Conservation (phyloP, 441 rosid genomes). For the Monsonia emarginata region DNA sequence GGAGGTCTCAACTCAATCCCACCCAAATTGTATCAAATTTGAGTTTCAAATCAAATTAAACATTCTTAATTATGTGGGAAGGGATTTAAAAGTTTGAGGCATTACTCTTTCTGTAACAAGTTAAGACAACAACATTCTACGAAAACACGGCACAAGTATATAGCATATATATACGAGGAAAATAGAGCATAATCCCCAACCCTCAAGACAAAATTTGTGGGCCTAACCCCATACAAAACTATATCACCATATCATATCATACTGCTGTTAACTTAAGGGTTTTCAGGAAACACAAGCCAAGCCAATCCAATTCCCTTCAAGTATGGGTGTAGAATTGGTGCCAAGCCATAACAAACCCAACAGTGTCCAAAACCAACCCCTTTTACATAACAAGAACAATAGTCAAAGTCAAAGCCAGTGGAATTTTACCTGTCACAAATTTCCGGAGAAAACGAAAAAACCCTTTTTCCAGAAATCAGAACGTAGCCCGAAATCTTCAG, state of each 20-base stretch:
- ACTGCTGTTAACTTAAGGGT: background rate
- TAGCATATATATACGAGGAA: background rate
- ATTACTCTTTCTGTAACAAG: slow-evolving; percentile 86
- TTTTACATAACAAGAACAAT: too few relatives aligned
- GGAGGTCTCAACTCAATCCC: too few relatives aligned
- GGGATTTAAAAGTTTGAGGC: slow-evolving; percentile 38
- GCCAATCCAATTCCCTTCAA: background rate
- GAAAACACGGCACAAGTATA: slow-evolving; percentile 30
- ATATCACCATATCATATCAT: background rate
- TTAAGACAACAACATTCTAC: slow-evolving; percentile 58
- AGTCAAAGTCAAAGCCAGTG: too few relatives aligned
- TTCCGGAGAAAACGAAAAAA: too few relatives aligned
- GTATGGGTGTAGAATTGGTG: background rate
- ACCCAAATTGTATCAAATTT: too few relatives aligned
- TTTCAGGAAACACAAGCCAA: background rate
- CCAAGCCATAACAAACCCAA: background rate
- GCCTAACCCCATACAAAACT: background rate
- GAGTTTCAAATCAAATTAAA: slow-evolving; percentile 9
- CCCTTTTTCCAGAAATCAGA: too few relatives aligned
- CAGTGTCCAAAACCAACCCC: too few relatives aligned
- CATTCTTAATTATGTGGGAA: slow-evolving; percentile 16
- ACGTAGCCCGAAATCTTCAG: too few relatives aligned
- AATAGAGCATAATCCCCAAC: background rate
- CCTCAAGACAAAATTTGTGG: background rate
- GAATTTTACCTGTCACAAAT: too few relatives aligned